Percentiles rank a stretch among this genome's conserved stretches.
Conservation (phyloP, 495 filamentous ascomycete genomes). For the Tuber aestivum region DNA sequence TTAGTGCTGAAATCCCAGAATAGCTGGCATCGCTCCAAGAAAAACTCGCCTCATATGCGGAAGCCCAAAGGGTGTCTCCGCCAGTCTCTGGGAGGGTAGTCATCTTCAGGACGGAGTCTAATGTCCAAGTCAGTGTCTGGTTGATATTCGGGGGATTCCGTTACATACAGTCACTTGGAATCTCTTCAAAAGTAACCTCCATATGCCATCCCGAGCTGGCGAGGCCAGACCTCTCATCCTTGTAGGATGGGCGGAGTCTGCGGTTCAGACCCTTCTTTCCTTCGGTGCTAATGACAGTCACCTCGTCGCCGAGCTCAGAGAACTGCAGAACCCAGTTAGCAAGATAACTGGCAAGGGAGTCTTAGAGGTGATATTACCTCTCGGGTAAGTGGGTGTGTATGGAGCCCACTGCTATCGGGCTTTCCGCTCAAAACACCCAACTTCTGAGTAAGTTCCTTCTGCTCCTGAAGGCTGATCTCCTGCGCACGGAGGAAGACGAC, state of each 20-base stretch:
- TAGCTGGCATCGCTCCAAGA: neutral
- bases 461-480: slow-evolving; percentile 62
- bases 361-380: slow-evolving; percentile 9
- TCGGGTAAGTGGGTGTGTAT: slow-evolving; percentile 61
- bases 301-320: slow-evolving; percentile 20
- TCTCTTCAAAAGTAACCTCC: slow-evolving; percentile 60
- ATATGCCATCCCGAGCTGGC: slow-evolving; percentile 48
- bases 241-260: slow-evolving; percentile 1
- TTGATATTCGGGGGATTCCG: neutral
- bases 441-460: slow-evolving; percentile 60
- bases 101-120: slow-evolving; percentile 57
- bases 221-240: slow-evolving; percentile 15
- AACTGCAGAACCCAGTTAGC: neutral
- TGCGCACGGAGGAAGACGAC: slow-evolving; percentile 74
- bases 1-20: neutral
- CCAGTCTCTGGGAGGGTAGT: slow-evolving; percentile 62
- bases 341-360: neutral
- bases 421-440: slow-evolving; percentile 64
- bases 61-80: slow-evolving; percentile 58
- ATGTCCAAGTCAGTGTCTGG: slow-evolving; percentile 37
- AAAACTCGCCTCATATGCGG: slow-evolving; percentile 57
- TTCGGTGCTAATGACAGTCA: slow-evolving; percentile 23
- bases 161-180: slow-evolving; percentile 25
- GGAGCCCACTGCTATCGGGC: slow-evolving; percentile 59
- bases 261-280: slow-evolving; percentile 14